Percentiles rank a stretch among this genome's conserved stretches.
These are phyloP conservation scores for Spizellomyces punctatus DNA, from an alignment of 192 early-diverging fungal genomes.

Conservation along the genomic window DNA sequence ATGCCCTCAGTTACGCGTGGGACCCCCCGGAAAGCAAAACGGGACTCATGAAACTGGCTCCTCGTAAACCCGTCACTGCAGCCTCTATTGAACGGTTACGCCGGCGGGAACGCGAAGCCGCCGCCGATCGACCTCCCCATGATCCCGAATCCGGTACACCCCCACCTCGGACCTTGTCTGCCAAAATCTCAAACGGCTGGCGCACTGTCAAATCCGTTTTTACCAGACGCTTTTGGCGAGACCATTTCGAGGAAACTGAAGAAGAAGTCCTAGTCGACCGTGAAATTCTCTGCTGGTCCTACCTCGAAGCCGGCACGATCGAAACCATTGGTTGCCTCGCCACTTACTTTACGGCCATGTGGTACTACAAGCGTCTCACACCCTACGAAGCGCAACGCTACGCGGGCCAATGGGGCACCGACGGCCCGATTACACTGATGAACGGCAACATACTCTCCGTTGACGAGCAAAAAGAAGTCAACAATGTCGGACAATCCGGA, in stretches of 20 bases:
- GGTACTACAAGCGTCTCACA: slow-evolving; percentile 53
- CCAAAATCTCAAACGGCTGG: slow-evolving; percentile 5
- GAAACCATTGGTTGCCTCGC: slow-evolving; percentile 70
- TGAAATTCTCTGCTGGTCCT: slow-evolving; percentile 79
- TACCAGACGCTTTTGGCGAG: slow-evolving; percentile 38
- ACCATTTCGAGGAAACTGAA: slow-evolving; percentile 63
- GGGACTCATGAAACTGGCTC: slow-evolving; percentile 86
- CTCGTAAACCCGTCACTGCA: slow-evolving; percentile 85
- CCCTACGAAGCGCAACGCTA: slow-evolving; percentile 42
- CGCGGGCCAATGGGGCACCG: background rate
- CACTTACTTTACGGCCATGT: slow-evolving; percentile 81
- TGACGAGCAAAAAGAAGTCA: slow-evolving; percentile 61
- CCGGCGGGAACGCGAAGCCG: slow-evolving; percentile 38
- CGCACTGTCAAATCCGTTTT: background rate
- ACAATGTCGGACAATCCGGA: slow-evolving; percentile 78
- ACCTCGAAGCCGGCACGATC: slow-evolving; percentile 84
- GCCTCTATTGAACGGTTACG: slow-evolving; percentile 74
- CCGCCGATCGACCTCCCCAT: slow-evolving; percentile 13
- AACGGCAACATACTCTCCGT: slow-evolving; percentile 32
- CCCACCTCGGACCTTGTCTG: background rate
- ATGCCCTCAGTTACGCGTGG: slow-evolving; percentile 88
- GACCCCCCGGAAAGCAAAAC: slow-evolving; percentile 78
- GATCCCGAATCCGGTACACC: slow-evolving; percentile 31
- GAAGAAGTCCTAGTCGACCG: slow-evolving; percentile 88
- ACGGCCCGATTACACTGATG: background rate